Conservation (phyloP, 192 early-diverging fungal genomes). For the Rhizoclosmatium globosum region DNA sequence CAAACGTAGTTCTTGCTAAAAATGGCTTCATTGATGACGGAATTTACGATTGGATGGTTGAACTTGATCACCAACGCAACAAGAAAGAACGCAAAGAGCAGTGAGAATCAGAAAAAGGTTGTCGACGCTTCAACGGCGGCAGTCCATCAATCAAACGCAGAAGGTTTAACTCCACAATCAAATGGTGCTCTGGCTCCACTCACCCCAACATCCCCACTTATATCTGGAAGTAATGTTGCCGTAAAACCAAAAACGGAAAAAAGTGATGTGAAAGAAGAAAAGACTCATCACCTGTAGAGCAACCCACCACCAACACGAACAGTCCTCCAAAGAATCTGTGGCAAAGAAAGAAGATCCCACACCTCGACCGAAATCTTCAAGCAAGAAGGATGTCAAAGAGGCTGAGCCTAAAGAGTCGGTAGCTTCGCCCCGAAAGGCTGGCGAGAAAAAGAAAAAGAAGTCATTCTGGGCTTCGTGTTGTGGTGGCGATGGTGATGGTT, state of each 20-base stretch:
- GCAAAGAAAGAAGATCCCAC: background rate
- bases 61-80: conserved; percentile 60
- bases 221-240: background rate
- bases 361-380: background rate
- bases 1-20: conserved; percentile 49
- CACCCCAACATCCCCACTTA: no score
- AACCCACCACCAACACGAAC: background rate
- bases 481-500: background rate
- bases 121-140: conserved; percentile 24
- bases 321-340: background rate
- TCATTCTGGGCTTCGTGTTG: background rate
- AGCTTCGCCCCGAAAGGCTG: background rate
- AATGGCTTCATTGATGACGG: conserved; percentile 86
- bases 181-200: background rate
- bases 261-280: background rate
- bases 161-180: background rate
- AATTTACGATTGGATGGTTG: conserved; percentile 92
- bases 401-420: conserved; percentile 1
- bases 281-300: background rate
- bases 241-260: background rate
- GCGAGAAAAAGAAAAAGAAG: conserved; percentile 16
- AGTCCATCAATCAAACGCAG: conserved; percentile 9
- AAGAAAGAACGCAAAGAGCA: conserved; percentile 54
- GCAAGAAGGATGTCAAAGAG: background rate
- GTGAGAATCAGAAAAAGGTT: conserved; percentile 37